These are phyloP conservation scores for Penicillium pancosmium DNA, from an alignment of 495 filamentous ascomycete genomes.

Conservation along the genomic window DNA sequence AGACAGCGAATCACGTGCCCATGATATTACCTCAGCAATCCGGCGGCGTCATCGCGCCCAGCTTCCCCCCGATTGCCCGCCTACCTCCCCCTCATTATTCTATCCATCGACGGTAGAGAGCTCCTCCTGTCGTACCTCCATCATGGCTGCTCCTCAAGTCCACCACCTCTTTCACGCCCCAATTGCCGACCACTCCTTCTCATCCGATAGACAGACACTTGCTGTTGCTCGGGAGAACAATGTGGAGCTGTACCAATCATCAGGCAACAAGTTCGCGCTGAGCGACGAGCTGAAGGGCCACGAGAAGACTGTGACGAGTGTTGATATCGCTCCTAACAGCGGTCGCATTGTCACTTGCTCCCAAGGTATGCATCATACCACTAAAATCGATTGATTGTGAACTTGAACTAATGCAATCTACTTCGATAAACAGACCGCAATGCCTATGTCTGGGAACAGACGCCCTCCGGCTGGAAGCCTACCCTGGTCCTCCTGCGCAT, in stretches of 20 bases:
- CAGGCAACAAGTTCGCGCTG: constrained; percentile 76
- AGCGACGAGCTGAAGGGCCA: constrained; percentile 93
- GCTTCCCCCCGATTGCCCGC: constrained; percentile 11
- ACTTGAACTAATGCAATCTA: constrained; percentile 7
- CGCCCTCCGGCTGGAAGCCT: constrained; percentile 89
- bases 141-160: constrained; percentile 84
- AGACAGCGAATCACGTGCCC: constrained; percentile 28
- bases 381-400: background rate
- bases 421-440: constrained; percentile 75
- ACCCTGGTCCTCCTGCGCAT: constrained; percentile 96
- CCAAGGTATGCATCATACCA: constrained; percentile 63
- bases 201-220: constrained; percentile 82
- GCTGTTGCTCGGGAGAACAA: constrained; percentile 89
- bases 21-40: constrained; percentile 26
- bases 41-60: constrained; percentile 29
- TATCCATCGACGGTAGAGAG: constrained; percentile 90
- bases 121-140: constrained; percentile 84
- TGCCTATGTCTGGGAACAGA: constrained; percentile 96
- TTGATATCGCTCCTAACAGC: constrained; percentile 88
- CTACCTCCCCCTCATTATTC: constrained; percentile 9
- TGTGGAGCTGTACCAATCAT: constrained; percentile 82
- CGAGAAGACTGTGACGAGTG: constrained; percentile 93
- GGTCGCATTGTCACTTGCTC: constrained; percentile 97
- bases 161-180: constrained; percentile 97
- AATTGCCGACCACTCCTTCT: constrained; percentile 98